Evolutionary conservation across 768 basidiomycete genomes (phyloP).

Genomic region (Boletellus emodensis): DNA sequence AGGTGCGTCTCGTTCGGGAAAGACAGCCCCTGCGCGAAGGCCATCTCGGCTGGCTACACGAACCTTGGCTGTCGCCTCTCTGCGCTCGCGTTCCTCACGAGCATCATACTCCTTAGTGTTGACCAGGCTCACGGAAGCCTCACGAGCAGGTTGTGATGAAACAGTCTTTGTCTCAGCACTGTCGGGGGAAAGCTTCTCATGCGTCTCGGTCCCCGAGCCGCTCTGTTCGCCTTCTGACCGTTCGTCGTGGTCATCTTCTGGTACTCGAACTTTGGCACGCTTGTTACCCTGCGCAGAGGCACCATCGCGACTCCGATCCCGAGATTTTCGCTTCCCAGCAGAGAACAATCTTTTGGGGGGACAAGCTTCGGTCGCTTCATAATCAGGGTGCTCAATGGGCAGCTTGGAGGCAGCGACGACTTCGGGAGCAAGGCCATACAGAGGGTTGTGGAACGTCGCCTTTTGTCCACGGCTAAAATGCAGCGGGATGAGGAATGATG

Average conservation of each 20-base stretch:
- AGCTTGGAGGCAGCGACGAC: constrained; percentile 42
- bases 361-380: constrained; percentile 50
- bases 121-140: neutral
- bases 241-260: constrained; percentile 5
- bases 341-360: constrained; percentile 56
- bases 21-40: constrained; percentile 29
- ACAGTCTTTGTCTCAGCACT: neutral
- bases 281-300: constrained; percentile 12
- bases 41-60: constrained; percentile 26
- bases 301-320: constrained; percentile 24
- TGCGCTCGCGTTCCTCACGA: constrained; percentile 27
- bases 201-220: neutral
- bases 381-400: constrained; percentile 63
- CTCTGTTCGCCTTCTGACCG: constrained; percentile 18
- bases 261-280: constrained; percentile 5
- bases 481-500: neutral
- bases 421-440: constrained; percentile 49
- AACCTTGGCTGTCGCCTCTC: constrained; percentile 19
- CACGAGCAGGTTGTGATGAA: constrained; percentile 2
- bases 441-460: constrained; percentile 58
- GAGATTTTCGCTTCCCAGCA: constrained; percentile 25
- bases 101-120: constrained; percentile 8
- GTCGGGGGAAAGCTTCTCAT: constrained; percentile 2
- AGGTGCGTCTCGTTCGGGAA: constrained; percentile 28
- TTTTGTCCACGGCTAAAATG: constrained; percentile 62